Conservation (phyloP, 495 filamentous ascomycete species). For the Pseudomonodictys pantanalensis region DNA sequence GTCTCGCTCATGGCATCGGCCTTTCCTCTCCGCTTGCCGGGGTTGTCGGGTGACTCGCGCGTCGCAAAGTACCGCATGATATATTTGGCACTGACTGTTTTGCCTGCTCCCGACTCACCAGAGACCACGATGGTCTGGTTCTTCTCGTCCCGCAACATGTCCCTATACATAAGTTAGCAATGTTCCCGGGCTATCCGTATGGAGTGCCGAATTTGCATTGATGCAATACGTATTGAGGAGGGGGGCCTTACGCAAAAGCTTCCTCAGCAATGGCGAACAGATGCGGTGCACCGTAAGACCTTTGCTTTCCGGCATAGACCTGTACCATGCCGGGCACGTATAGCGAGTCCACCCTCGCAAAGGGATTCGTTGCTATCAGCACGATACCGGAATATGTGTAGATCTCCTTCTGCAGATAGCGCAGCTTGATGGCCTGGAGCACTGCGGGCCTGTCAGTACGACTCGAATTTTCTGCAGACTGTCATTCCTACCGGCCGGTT, state of each 20-base stretch:
- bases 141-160: conserved; percentile 92
- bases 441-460: conserved; percentile 54
- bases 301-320: conserved; percentile 95
- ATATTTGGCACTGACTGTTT: conserved; percentile 99
- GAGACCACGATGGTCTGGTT: conserved; percentile 99
- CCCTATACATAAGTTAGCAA: conserved; percentile 50
- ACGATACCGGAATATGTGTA: conserved; percentile 99
- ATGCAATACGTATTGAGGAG: too few relatives aligned
- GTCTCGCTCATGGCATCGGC: conserved; percentile 94
- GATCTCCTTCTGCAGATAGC: conserved; percentile 98
- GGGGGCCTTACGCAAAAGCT: conserved; percentile 78
- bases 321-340: conserved; percentile 99
- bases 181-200: too few relatives aligned
- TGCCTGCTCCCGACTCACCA: conserved; percentile 96
- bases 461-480: neutral
- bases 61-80: conserved; percentile 99
- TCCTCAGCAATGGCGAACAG: conserved; percentile 98
- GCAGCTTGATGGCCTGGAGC: conserved; percentile 93
- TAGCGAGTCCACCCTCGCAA: conserved; percentile 94
- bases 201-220: too few relatives aligned
- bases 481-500: conserved; percentile 76
- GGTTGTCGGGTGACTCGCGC: conserved; percentile 87
- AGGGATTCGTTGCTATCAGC: conserved; percentile 97
- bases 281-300: conserved; percentile 94
- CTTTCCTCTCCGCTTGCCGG: conserved; percentile 75